Conservation (phyloP, 2,329 filamentous ascomycete species). For the Capronia americana region DNA sequence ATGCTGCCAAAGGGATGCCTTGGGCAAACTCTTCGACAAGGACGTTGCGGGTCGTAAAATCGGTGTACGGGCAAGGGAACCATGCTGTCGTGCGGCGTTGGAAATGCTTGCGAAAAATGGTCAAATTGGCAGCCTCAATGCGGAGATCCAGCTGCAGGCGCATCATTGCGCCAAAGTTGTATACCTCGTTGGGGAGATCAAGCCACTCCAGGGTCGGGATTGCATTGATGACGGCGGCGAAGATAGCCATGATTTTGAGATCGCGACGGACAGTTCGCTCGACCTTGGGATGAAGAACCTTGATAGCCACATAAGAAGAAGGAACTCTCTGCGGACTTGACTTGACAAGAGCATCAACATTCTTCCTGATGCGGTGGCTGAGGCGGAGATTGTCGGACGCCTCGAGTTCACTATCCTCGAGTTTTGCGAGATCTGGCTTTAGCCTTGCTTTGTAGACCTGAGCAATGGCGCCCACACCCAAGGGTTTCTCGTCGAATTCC, state of each 20-base stretch:
- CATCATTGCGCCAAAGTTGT: constrained; percentile 98
- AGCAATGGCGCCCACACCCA: constrained; percentile 94
- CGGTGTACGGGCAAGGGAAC: constrained; percentile 93
- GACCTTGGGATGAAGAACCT: constrained; percentile 90
- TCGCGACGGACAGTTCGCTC: constrained; percentile 91
- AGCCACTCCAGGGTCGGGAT: constrained; percentile 98
- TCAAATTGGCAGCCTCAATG: constrained; percentile 89
- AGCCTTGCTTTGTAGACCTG: constrained; percentile 97
- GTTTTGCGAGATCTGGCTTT: constrained; percentile 74
- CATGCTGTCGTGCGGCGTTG: constrained; percentile 87
- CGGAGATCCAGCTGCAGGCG: constrained; percentile 92
- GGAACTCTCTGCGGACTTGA: constrained; percentile 83
- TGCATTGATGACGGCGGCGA: constrained; percentile 80
- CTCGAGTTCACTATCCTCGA: constrained; percentile 63
- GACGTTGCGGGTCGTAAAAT: constrained; percentile 90
- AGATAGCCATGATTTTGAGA: constrained; percentile 90
- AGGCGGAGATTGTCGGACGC: constrained; percentile 61
- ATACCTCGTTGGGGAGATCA: constrained; percentile 90
- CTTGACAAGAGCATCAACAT: constrained; percentile 85
- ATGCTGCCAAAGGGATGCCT: constrained; percentile 87
- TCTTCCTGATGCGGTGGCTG: constrained; percentile 73
- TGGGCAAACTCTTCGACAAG: constrained; percentile 95
- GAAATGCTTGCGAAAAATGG: constrained; percentile 88
- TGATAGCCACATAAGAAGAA: constrained; percentile 91
- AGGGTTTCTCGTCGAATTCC: constrained; percentile 86